Base-by-base conservation (phyloP, 2,329 filamentous ascomycete species). In the Hymenoscyphus infarciens region DNA sequence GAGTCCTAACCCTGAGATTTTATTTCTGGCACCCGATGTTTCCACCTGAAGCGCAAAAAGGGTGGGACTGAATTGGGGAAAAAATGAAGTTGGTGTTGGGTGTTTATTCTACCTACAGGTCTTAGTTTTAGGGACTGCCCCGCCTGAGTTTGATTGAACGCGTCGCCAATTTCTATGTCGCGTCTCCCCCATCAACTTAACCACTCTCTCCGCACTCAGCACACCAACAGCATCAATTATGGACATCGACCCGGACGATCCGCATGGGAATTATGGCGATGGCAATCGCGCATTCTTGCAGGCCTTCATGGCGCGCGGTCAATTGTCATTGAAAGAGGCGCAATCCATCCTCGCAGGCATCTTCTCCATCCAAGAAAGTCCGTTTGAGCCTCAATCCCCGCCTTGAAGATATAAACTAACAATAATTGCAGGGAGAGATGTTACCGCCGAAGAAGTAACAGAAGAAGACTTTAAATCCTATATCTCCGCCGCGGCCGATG, bases 251-350 rank as follows among this genome's bases (percentile, higher is more conserved):
- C 56, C 16, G 29, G 63, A 57, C 53, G 63, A 67, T 35, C 58
- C 45, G 10, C 27, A 45, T 53, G 63, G 29, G 2, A 56, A 67
- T 29, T 74, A 74, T 39, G 64, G 72, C 61, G 80, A 96, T 73
- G 82, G 82, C 65, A 90, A 97, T 74, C 88, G 92, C 62, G 93
- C 94, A 8, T 97, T 99, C 73, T 81, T 98, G 0, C 95, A 99
- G 77, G 90, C 91, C 57, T 87, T 99, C 68, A 82, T 97, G 75
- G 86, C 90, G 2, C 87, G 88, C 57, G 89, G 90, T 25, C 86
- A 87, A 54, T 81, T 98, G 75, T 96, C 91, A 0, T 85, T 90
- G 66, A 81, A 86, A 60, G 86, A 96, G 71, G 87, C 88, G 13
- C 86, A 86, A 70, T 84, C 86, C 0, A 79, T 97, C 27, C 81